A percentile compares a stretch with the other conserved stretches of the same genome.
phyloP scores from a whole-genome alignment of 768 basidiomycete species.

The Lactarius deliciosus region DNA sequence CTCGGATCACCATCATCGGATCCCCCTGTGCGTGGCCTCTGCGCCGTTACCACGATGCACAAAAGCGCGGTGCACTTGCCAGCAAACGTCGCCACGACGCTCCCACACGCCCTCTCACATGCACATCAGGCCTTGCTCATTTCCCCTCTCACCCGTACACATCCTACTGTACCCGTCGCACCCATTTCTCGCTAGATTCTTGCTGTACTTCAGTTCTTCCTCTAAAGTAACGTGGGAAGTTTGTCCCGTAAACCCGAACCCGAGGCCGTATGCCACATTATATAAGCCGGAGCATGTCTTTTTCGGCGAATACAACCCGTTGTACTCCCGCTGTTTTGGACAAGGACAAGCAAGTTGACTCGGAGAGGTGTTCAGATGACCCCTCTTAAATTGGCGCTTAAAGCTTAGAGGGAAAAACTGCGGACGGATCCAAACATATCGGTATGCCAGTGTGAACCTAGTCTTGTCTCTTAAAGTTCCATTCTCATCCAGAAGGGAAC shows the following conservation, averaged over 20 bases:
- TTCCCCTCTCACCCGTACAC: conserved; percentile 1
- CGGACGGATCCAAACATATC: conserved; percentile 4
- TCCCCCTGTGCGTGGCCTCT: conserved; percentile 12
- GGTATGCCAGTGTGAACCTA: conserved; percentile 1
- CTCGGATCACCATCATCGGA: not conserved
- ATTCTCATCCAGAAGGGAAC: not conserved
- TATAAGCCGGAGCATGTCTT: conserved; percentile 1
- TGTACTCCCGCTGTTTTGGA: not conserved
- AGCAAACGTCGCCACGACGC: not conserved
- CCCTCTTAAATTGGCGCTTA: not conserved
- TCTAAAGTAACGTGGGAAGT: too few species aligned
- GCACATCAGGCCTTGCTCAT: not conserved
- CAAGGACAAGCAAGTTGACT: not conserved
- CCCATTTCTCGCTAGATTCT: conserved; percentile 1
- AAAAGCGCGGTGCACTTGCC: conserved; percentile 4
- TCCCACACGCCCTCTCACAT: conserved; percentile 14
- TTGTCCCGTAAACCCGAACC: not conserved
- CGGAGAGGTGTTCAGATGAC: conserved; percentile 1
- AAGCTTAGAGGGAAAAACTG: not conserved
- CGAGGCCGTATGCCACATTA: not conserved
- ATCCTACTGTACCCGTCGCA: conserved; percentile 5
- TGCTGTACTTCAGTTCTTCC: not conserved
- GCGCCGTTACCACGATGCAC: conserved; percentile 25
- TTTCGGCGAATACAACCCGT: not conserved
- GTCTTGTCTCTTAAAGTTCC: not conserved